Evolutionary conservation across 768 basidiomycete genomes (phyloP).

Genomic region (Trametes punicea): DNA sequence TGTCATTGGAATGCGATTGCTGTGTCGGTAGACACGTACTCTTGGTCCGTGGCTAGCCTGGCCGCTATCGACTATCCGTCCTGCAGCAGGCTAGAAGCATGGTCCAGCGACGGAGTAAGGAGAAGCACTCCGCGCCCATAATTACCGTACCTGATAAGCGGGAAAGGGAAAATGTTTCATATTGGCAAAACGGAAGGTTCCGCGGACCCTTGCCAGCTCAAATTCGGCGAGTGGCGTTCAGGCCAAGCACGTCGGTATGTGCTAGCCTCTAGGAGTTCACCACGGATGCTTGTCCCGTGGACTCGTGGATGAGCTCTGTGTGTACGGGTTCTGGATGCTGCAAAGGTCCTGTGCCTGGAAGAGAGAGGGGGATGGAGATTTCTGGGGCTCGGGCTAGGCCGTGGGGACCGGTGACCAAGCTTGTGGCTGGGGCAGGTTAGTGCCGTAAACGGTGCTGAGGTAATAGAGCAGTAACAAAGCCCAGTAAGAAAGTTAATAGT

Average conservation of each 20-base stretch:
- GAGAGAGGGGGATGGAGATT: neutral
- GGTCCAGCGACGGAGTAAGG: neutral
- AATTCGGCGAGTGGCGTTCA: neutral
- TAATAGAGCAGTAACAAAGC: neutral
- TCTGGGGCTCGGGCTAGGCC: conserved; percentile 3
- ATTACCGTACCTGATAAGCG: conserved; percentile 16
- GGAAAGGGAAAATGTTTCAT: conserved; percentile 6
- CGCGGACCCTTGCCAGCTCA: neutral
- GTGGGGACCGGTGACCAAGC: neutral
- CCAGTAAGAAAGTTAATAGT: conserved; percentile 6
- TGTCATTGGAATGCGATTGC: too few species aligned
- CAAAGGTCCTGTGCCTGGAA: neutral
- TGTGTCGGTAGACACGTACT: too few species aligned
- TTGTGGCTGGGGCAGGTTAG: neutral
- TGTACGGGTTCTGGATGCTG: neutral
- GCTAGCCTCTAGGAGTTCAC: too few species aligned
- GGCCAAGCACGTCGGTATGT: neutral
- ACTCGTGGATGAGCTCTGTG: neutral
- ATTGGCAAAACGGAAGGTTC: neutral
- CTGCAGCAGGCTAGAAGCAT: neutral
- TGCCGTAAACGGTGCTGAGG: conserved; percentile 12
- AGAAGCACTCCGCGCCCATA: neutral
- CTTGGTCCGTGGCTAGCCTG: too few species aligned
- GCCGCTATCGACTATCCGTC: too few species aligned
- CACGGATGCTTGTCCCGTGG: neutral